Evolutionary conservation across 2,329 filamentous ascomycete genomes (phyloP).

Genomic region (Phialemonium atrogriseum): DNA sequence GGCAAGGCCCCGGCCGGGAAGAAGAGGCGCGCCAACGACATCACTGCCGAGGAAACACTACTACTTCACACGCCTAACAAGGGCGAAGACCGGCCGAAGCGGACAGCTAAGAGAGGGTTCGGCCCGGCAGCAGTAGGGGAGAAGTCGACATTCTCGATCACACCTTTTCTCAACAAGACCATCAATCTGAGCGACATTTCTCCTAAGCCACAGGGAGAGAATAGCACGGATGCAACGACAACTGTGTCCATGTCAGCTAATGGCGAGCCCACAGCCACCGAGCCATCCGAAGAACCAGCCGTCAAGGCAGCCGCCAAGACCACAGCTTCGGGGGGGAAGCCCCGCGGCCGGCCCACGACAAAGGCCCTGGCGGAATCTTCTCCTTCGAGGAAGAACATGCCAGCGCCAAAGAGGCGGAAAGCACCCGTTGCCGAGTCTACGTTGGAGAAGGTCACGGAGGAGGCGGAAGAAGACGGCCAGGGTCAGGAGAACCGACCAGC

Average conservation of each 20-base stretch:
- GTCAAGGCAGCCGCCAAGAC: slow-evolving; percentile 8
- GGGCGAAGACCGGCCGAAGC: slow-evolving; percentile 28
- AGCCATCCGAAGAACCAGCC: slow-evolving; percentile 6
- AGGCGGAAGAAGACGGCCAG: slow-evolving; percentile 16
- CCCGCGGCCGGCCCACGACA: slow-evolving; percentile 35
- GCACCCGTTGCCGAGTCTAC: slow-evolving; percentile 17
- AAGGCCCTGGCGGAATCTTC: slow-evolving; percentile 37
- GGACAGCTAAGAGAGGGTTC: slow-evolving; percentile 45
- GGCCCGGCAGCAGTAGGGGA: slow-evolving; percentile 61
- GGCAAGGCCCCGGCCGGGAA: slow-evolving; percentile 28
- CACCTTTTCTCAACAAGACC: slow-evolving; percentile 74
- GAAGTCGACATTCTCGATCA: slow-evolving; percentile 90
- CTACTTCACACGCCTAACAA: slow-evolving; percentile 34
- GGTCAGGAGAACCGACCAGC: slow-evolving; percentile 23
- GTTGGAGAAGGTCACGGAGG: slow-evolving; percentile 32
- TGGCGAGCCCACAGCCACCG: too few relatives aligned
- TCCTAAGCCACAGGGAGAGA: slow-evolving; percentile 7
- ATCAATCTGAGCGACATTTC: slow-evolving; percentile 39
- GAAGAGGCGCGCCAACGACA: slow-evolving; percentile 38
- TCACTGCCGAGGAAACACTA: slow-evolving; percentile 35
- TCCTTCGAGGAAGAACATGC: slow-evolving; percentile 36
- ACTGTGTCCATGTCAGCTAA: too few relatives aligned
- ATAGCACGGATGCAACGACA: not conserved
- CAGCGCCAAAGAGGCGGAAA: slow-evolving; percentile 17
- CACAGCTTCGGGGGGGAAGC: slow-evolving; percentile 24